These are phyloP conservation scores for Galeopsis tetrahit DNA, from an alignment of 257 asterid genomes.

Conservation along the genomic window DNA sequence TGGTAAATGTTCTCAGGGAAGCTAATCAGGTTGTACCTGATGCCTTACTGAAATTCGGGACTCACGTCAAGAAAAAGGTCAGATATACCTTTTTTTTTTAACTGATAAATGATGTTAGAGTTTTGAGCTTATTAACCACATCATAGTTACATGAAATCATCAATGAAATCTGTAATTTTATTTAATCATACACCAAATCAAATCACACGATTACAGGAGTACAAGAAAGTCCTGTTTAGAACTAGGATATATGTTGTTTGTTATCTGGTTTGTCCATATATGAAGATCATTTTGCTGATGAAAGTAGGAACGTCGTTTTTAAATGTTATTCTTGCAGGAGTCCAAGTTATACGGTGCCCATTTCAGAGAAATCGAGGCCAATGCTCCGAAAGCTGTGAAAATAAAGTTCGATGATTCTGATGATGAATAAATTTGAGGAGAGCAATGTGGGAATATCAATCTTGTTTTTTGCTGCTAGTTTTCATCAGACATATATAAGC, in stretches of 20 bases:
- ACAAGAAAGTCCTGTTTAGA: not conserved
- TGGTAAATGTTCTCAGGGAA: conserved; percentile 92
- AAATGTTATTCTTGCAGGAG: conserved; percentile 55
- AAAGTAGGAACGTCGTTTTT: not conserved
- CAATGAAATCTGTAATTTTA: not conserved
- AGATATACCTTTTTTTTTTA: conserved; percentile 8
- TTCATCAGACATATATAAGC: not conserved
- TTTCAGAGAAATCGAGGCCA: conserved; percentile 81
- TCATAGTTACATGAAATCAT: not conserved
- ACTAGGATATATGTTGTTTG: not conserved
- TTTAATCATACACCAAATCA: not conserved
- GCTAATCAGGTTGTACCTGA: conserved; percentile 91
- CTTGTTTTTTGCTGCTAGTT: conserved; percentile 24
- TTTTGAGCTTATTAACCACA: conserved; percentile 4
- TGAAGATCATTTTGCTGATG: not conserved
- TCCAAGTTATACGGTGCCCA: conserved; percentile 96
- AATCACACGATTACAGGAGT: not conserved
- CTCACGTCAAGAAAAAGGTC: conserved; percentile 98
- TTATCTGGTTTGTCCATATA: not conserved
- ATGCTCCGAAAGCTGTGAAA: conserved; percentile 92
- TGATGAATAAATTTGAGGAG: conserved; percentile 52
- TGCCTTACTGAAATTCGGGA: conserved; percentile 82
- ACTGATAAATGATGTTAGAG: conserved; percentile 10
- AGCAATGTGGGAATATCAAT: not conserved
- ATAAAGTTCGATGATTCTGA: conserved; percentile 75